These are phyloP conservation scores for Diospyros kaki DNA, from an alignment of 148 eudicot species.

Conservation along the genomic window DNA sequence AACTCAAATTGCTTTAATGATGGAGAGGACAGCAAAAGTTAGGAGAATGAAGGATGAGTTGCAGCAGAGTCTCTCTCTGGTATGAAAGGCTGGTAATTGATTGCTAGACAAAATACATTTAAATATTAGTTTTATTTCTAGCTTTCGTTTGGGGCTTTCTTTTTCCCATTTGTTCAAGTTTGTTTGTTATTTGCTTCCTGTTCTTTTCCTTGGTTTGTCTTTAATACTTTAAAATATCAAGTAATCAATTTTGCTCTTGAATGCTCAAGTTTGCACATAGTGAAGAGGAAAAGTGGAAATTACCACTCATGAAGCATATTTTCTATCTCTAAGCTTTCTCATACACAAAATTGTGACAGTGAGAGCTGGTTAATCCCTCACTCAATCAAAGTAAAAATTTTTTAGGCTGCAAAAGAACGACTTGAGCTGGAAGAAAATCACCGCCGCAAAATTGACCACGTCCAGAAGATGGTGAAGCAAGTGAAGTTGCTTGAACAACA, in stretches of 20 bases:
- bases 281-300: background rate
- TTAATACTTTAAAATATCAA: background rate
- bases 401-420: conserved; percentile 61
- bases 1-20: conserved; percentile 50
- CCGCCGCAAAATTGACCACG: conserved; percentile 28
- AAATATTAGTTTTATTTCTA: background rate
- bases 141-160: background rate
- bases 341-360: background rate
- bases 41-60: conserved; percentile 57
- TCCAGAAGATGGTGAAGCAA: conserved; percentile 42
- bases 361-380: background rate
- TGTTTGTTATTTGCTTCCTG: background rate
- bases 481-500: conserved; percentile 50
- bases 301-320: background rate
- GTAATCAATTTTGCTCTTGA: background rate
- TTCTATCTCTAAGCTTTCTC: background rate
- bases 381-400: conserved; percentile 10
- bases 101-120: background rate
- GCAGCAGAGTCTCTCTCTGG: conserved; percentile 54
- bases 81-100: conserved; percentile 23
- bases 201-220: background rate
- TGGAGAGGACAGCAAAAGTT: conserved; percentile 56
- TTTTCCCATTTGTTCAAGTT: background rate
- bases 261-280: background rate
- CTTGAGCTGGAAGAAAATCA: conserved; percentile 59